Base-by-base conservation (phyloP, 2,329 filamentous ascomycete genomes). In the Intubia oerlemansii region DNA sequence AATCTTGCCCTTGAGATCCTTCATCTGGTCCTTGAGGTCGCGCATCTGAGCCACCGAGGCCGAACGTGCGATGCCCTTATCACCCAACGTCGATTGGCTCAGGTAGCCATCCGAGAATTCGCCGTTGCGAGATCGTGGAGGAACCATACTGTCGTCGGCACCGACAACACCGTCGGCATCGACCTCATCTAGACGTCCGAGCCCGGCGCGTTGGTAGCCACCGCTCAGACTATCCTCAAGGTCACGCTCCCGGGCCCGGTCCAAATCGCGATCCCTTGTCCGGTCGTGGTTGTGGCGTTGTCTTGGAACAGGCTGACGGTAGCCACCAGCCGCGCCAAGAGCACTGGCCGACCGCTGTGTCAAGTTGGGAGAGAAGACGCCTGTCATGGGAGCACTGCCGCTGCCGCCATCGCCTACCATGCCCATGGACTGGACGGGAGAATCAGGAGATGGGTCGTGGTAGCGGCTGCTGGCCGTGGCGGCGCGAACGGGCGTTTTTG, bases 1-100 rank as follows among this genome's bases (percentile, higher is more conserved):
- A 20, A 92, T 82, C 42, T 81, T 80, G 34, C 77, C 79, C 44
- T 82, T 84, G 26, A 92, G 57, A 30, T 77, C 80, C 32, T 76
- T 71, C 65, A 92, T 79, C 45, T 91, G 81, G 38, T 81, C 74
- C 34, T 80, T 79, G 24, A 92, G 56, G 29, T 66, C 64, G 7
- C 73, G 68, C 43, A 79, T 68, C 42, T 78, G 72, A 10, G 72
- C 62, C n/a, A 69, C 69, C 1, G 80, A 85, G 10, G 69, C 59
- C 3, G 77, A 72, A 12, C 78, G 62, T 16, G 63, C 63, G 7
- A 74, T 49, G 1, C 57, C 59, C 24, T 56, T 52, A 8, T 57
- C 54, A n/a, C 25, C 24, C 11, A n/a, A n/a, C n/a, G n/a, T n/a
- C n/a, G n/a, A n/a, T n/a, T n/a, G 59, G 34, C 53, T 65, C 5